phyloP scores from a whole-genome alignment of 2,329 filamentous ascomycete species.

The Biscogniauxia sp. region DNA sequence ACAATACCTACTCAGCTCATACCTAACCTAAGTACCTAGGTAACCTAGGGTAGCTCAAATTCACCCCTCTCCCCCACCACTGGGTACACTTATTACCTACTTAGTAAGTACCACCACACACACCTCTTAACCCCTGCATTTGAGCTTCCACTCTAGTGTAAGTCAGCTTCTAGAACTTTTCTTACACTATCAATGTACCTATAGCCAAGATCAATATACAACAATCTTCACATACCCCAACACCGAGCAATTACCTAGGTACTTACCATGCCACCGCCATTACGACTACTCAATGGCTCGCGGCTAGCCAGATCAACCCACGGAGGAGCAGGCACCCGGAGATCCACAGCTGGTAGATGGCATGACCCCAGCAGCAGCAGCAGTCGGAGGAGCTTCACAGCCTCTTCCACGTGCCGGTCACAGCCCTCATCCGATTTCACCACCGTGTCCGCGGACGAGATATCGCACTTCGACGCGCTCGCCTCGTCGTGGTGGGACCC shows the following conservation, averaged over 20 bases:
- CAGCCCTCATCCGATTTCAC: slow-evolving; percentile 41
- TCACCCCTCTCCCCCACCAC: too few relatives aligned
- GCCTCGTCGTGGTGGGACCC: slow-evolving; percentile 98
- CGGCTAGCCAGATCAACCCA: neutral
- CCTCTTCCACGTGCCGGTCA: slow-evolving; percentile 1
- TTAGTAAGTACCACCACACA: too few relatives aligned
- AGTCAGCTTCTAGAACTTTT: neutral
- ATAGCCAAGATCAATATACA: neutral
- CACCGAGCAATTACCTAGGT: neutral
- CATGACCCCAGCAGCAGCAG: neutral
- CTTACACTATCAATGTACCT: too few relatives aligned
- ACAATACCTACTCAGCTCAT: neutral
- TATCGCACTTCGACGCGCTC: slow-evolving; percentile 91
- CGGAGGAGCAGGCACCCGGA: neutral
- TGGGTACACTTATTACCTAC: too few relatives aligned
- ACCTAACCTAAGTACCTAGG: too few relatives aligned
- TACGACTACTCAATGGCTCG: neutral
- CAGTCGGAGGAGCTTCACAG: slow-evolving; percentile 15
- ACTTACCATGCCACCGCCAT: neutral
- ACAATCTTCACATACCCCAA: neutral
- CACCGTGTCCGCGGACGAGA: slow-evolving; percentile 83
- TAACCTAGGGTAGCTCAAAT: too few relatives aligned
- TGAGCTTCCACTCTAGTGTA: too few relatives aligned
- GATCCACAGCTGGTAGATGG: neutral
- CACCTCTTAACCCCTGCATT: neutral